Evolutionary conservation across 108 stramenopile species (phyloP).

Genomic region (Mayamaea pseudoterrestris): DNA sequence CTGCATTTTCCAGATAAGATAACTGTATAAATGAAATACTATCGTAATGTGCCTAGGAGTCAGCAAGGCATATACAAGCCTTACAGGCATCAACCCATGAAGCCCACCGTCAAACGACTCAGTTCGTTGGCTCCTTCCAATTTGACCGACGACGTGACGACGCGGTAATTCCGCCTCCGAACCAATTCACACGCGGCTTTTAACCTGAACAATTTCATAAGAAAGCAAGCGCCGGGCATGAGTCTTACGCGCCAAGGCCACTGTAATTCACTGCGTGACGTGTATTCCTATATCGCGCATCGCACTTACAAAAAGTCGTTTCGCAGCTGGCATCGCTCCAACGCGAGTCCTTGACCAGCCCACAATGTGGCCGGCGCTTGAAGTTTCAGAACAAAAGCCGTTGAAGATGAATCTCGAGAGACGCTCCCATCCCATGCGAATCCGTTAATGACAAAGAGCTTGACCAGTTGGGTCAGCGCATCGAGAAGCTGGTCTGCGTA

Average conservation of each 20-base stretch:
- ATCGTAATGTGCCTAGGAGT: too few relatives aligned
- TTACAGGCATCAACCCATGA: too few relatives aligned
- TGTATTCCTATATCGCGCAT: neutral
- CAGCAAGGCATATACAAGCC: too few relatives aligned
- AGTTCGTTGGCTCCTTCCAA: constrained; percentile 28
- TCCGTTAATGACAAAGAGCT: constrained; percentile 61
- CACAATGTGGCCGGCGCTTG: constrained; percentile 64
- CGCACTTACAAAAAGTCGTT: constrained; percentile 19
- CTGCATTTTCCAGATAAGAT: too few relatives aligned
- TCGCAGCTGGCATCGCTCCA: constrained; percentile 10
- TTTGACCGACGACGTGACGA: constrained; percentile 36
- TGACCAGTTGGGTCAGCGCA: constrained; percentile 33
- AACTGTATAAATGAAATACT: too few relatives aligned
- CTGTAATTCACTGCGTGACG: neutral
- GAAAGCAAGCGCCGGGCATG: constrained; percentile 5
- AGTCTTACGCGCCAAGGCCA: neutral
- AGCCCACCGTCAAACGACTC: constrained; percentile 14
- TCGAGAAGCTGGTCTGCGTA: too few relatives aligned
- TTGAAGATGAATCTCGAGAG: neutral
- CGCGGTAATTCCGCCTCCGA: constrained; percentile 33
- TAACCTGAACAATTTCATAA: constrained; percentile 30
- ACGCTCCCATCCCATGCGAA: constrained; percentile 62
- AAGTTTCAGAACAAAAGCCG: constrained; percentile 35
- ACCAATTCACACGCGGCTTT: constrained; percentile 39
- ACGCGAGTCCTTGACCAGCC: constrained; percentile 53